Evolutionary conservation across 2,329 filamentous ascomycete genomes (phyloP).

Genomic region (Coniochaeta sp.): DNA sequence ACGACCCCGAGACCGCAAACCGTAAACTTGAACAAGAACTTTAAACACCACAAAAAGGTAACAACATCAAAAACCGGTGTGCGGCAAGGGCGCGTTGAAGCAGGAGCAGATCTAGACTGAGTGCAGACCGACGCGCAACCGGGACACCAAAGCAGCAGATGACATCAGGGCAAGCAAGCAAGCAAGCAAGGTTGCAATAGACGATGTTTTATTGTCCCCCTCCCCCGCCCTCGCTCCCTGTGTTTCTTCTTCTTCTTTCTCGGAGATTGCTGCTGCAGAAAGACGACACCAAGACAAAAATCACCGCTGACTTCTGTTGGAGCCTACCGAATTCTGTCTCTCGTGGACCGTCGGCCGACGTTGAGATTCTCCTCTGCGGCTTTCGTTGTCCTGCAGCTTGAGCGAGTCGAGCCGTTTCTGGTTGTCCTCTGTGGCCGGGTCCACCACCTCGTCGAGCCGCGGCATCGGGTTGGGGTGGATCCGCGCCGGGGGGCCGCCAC

Average conservation of each 20-base stretch:
- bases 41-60: background rate
- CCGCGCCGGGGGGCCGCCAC: conserved; percentile 21
- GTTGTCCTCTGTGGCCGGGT: conserved; percentile 73
- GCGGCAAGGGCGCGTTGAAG: background rate
- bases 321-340: conserved; percentile 53
- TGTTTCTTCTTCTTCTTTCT: background rate
- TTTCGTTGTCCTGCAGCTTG: conserved; percentile 86
- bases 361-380: conserved; percentile 44
- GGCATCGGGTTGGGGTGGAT: conserved; percentile 34
- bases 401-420: conserved; percentile 84
- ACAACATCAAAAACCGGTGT: background rate
- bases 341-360: conserved; percentile 47
- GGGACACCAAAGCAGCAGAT: conserved; percentile 2
- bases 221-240: no score
- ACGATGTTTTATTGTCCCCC: background rate
- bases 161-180: conserved; percentile 5
- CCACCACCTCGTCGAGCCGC: conserved; percentile 68
- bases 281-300: conserved; percentile 11
- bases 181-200: background rate
- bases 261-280: conserved; percentile 7
- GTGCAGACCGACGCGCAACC: conserved; percentile 4
- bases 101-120: background rate
- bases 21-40: no score
- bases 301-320: conserved; percentile 43
- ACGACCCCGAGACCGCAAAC: background rate